Conservation (phyloP, 1,284 basidiomycete species). For the Austropuccinia psidii region DNA sequence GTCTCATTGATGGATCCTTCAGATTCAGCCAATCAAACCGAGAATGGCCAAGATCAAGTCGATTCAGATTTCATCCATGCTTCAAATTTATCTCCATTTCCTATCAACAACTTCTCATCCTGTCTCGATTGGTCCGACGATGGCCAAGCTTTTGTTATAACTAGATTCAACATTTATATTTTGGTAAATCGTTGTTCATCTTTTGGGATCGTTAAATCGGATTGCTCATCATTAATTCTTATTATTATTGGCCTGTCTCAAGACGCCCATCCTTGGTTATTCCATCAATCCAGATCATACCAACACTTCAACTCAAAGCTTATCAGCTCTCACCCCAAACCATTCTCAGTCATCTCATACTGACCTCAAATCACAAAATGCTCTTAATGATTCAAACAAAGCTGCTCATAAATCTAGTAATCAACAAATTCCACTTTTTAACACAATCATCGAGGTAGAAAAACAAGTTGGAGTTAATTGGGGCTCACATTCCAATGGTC, state of each 20-base stretch:
- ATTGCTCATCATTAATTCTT: background rate
- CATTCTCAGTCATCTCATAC: background rate
- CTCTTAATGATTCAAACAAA: background rate
- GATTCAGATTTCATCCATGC: background rate
- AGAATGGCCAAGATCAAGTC: background rate
- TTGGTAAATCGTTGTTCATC: background rate
- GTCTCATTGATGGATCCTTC: too few species aligned
- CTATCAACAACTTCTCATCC: background rate
- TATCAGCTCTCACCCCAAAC: background rate
- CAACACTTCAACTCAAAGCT: background rate
- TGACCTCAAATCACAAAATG: background rate
- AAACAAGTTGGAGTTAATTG: slow-evolving; percentile 25
- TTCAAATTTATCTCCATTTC: background rate
- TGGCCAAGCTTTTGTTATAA: slow-evolving; percentile 14
- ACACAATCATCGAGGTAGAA: slow-evolving; percentile 20
- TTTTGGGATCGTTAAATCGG: background rate
- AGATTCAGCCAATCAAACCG: too few species aligned
- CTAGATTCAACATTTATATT: background rate
- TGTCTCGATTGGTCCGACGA: slow-evolving; percentile 18
- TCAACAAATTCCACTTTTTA: background rate
- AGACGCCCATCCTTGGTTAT: slow-evolving; percentile 9
- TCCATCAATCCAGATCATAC: background rate
- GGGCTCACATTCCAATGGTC: slow-evolving; percentile 20
- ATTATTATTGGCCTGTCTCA: background rate
- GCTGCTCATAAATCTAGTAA: background rate